Evolutionary conservation across 2,329 filamentous ascomycete species (phyloP), one percentile per base, ranked within the genome.

Genomic region (Sporothrix variecibatus): DNA sequence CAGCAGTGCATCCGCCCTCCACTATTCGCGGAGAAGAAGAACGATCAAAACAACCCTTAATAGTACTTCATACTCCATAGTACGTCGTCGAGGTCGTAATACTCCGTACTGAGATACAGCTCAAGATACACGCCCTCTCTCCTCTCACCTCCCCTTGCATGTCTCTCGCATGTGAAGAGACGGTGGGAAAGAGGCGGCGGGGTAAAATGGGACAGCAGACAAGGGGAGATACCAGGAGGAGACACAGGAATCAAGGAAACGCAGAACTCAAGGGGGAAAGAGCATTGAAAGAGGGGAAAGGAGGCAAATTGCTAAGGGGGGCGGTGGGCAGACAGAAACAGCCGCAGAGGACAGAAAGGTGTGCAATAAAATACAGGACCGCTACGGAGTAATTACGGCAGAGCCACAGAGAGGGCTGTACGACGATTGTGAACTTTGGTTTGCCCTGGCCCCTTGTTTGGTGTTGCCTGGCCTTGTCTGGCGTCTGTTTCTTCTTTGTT

Each of bases 241-340:
- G 15, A 34, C 56, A 31, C 51, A 23, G 56, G 56, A 60, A 60
- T 60, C 56, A 60, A 60, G 56, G 56, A 60, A 60, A 60, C 26
- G 28, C 15, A 60, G 31, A 60, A 17, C n/a, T 7, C 17, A n/a
- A 51, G 46, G 20, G 46, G 46, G 46, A 31, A 28, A 62, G 58
- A 38, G 4, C 56, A 20, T 34, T 38, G 58, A 62, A 62, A 38
- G 58, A 62, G 28, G 58, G 53, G 28, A 38, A 34, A n/a, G 17
- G 26, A 34, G 23, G 23, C 51, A 8, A 56, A 28, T 34, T 34
- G 34, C 34, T 5, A 4, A 34, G 34, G 34, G 34, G 34, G 34
- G 46, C 17, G 4, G n/a, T 51, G 11, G 43, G 11, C 17, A 51
- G 12, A 34, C 34, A 34, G 34, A n/a, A n/a, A 4, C 34, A 34